These are phyloP conservation scores for Nitzschia inconspicua DNA, from an alignment of 108 stramenopile genomes.

Conservation along the genomic window DNA sequence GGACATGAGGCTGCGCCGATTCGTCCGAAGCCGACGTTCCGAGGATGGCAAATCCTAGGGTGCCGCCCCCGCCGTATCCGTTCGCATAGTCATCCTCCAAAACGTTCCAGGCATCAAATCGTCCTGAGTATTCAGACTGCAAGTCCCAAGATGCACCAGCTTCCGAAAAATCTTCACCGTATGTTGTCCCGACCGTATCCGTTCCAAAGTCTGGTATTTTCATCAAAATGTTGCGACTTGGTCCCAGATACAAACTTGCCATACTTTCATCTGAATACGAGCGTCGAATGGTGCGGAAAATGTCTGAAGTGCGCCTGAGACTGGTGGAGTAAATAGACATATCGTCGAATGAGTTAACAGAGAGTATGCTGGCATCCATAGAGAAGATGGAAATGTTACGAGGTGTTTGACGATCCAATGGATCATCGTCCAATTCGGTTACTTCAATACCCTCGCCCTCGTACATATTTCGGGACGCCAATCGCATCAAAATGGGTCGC, in stretches of 20 bases:
- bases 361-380: constrained; percentile 14
- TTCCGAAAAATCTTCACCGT: constrained; percentile 9
- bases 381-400: background rate
- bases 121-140: background rate
- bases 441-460: constrained; percentile 57
- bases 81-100: constrained; percentile 68
- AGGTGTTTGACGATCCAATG: background rate
- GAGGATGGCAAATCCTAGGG: constrained; percentile 61
- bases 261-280: constrained; percentile 37
- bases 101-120: constrained; percentile 70
- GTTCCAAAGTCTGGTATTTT: background rate
- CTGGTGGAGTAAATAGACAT: constrained; percentile 7
- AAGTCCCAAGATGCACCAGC: constrained; percentile 37
- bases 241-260: constrained; percentile 4
- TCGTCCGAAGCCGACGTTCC: constrained; percentile 67
- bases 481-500: constrained; percentile 24
- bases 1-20: constrained; percentile 60
- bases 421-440: constrained; percentile 6
- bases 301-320: constrained; percentile 5
- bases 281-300: constrained; percentile 30
- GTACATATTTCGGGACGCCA: constrained; percentile 29
- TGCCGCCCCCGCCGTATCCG: constrained; percentile 71
- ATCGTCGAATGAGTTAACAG: constrained; percentile 32
- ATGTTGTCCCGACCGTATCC: background rate
- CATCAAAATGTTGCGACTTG: constrained; percentile 4